phyloP scores from a whole-genome alignment of 2,329 filamentous ascomycete species.

The Hypoxylon sp. region DNA sequence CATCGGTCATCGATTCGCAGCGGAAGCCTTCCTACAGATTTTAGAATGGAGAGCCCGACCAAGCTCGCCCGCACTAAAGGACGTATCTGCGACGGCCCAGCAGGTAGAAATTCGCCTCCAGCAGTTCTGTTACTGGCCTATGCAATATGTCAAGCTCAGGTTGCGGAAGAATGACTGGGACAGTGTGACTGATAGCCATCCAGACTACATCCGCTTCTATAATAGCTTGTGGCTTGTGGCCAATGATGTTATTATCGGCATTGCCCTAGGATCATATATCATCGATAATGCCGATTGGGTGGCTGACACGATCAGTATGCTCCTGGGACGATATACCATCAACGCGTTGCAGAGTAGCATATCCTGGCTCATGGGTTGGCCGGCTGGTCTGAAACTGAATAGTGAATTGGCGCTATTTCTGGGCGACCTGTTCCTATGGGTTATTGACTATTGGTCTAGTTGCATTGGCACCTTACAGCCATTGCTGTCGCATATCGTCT shows the following conservation, averaged over 20 bases:
- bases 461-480: conserved; percentile 84
- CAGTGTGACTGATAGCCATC: conserved; percentile 93
- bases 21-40: conserved; percentile 80
- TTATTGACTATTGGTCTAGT: conserved; percentile 97
- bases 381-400: conserved; percentile 94
- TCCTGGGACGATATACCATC: conserved; percentile 86
- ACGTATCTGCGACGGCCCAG: conserved; percentile 95
- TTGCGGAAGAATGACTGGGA: conserved; percentile 92
- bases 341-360: conserved; percentile 90
- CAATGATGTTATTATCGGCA: conserved; percentile 98
- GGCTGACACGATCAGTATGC: conserved; percentile 78
- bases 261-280: conserved; percentile 94
- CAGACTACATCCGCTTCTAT: conserved; percentile 98
- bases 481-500: conserved; percentile 85
- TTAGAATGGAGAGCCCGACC: conserved; percentile 87
- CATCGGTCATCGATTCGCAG: conserved; percentile 81
- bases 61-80: conserved; percentile 86
- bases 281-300: conserved; percentile 93
- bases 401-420: conserved; percentile 93
- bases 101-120: conserved; percentile 97
- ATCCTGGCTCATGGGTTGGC: conserved; percentile 95
- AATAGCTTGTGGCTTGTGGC: conserved; percentile 98
- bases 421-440: conserved; percentile 96
- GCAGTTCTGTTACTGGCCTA: conserved; percentile 99
- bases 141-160: conserved; percentile 93